These are phyloP conservation scores for Rhizopogon rudus DNA, from an alignment of 768 basidiomycete genomes.

Conservation along the genomic window DNA sequence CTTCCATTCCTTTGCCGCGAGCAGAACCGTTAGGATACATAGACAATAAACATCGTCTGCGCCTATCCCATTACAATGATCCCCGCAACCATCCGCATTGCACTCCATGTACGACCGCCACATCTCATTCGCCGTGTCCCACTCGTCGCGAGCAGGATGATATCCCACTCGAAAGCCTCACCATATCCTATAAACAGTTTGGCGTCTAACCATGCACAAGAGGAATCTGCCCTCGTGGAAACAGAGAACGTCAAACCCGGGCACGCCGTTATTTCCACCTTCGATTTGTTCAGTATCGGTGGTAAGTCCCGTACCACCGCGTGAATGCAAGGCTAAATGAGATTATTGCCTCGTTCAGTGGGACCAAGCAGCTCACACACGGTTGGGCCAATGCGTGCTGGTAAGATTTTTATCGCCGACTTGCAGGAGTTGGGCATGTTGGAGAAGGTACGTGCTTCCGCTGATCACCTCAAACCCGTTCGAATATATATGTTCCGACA, in stretches of 20 bases:
- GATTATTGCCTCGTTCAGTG: constrained; percentile 34
- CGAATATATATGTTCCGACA: constrained; percentile 22
- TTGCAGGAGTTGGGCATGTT: constrained; percentile 63
- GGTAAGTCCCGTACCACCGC: constrained; percentile 38
- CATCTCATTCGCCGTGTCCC: neutral
- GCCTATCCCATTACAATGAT: constrained; percentile 4
- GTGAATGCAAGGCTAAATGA: neutral
- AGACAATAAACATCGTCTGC: neutral
- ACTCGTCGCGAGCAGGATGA: constrained; percentile 7
- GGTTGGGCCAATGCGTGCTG: constrained; percentile 87
- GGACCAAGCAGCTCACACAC: constrained; percentile 64
- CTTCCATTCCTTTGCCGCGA: neutral
- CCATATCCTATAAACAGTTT: constrained; percentile 6
- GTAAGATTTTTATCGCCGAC: constrained; percentile 81
- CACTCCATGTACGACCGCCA: constrained; percentile 1
- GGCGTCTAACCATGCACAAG: neutral
- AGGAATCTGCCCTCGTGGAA: constrained; percentile 5
- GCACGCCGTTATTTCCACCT: constrained; percentile 91
- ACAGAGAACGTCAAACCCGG: constrained; percentile 39
- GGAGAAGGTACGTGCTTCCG: constrained; percentile 45
- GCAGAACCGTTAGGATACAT: neutral
- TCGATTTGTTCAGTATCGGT: constrained; percentile 90
- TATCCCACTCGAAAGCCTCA: constrained; percentile 9
- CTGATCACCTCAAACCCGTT: neutral
- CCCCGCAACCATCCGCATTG: constrained; percentile 1